Evolutionary conservation across 495 filamentous ascomycete genomes (phyloP), one percentile per base, ranked within the genome.

Genomic region (Penicillium waksmanii): DNA sequence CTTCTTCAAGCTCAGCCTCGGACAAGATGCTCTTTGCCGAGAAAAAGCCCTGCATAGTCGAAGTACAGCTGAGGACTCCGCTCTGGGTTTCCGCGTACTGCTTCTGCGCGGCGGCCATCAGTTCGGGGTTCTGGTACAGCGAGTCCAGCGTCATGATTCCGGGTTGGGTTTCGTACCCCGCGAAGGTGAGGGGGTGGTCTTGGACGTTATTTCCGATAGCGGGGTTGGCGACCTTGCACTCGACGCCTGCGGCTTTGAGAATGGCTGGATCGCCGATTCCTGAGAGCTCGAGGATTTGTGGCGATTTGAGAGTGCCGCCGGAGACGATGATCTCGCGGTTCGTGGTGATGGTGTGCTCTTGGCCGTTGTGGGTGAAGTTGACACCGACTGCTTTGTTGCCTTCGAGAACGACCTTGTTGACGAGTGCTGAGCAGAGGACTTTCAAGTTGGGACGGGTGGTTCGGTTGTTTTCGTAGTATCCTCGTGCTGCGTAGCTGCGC

Each of bases 241-340:
- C 55, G 36, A 81, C 77, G 6, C 75, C 77, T 6, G 66, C 64
- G 0, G 56, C 56, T 17, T 63, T 40, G 6, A 77, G 68, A 6
- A 76, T 44, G 9, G 51, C 49, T 0, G 62, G 56, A 17, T 72
- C 60, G 0, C 85, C 85, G 25, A 87, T 73, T 3, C 85, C 85
- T 6, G 83, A 87, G 1, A 87, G 66, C 64, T 86, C 81, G 0
- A 88, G 76, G 3, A 87, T 53, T 63, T 87, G 80, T 0, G 83
- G 82, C 0, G 81, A 77, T 44, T 83, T 73, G 36, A 85, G 58
- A 0, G 74, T 64, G 0, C 85, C 85, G 1, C 2, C 78, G 73
- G 33, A 51, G 13, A 87, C 51, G 49, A 88, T 80, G 19, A 87
- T 74, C 44, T 86, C 82, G 33, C 76, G 82, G 15, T 65, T 71